phyloP scores from a whole-genome alignment of 2,329 filamentous ascomycete species.

The Ascocoryne sarcoides region DNA sequence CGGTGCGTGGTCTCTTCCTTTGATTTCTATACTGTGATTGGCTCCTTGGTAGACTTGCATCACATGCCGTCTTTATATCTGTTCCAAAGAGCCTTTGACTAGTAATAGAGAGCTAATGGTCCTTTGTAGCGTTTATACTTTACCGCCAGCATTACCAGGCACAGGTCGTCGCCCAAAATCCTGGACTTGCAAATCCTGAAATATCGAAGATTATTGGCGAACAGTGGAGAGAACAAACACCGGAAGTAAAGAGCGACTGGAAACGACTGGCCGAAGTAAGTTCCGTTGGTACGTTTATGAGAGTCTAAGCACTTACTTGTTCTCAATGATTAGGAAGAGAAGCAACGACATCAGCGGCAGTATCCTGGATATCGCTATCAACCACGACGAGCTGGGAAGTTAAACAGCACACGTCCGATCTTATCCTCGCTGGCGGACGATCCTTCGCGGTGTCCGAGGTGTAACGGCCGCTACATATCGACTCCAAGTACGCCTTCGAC shows the following conservation, averaged over 20 bases:
- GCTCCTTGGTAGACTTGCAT: slow-evolving; percentile 7
- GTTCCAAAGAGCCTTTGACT: slow-evolving; percentile 16
- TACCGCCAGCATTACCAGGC: slow-evolving; percentile 92
- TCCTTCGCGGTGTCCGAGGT: slow-evolving; percentile 57
- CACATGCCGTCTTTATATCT: slow-evolving; percentile 17
- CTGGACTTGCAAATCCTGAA: slow-evolving; percentile 51
- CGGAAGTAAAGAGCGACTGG: slow-evolving; percentile 75
- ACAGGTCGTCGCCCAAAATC: slow-evolving; percentile 69
- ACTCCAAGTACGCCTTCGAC: slow-evolving; percentile 27
- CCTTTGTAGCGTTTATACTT: slow-evolving; percentile 78
- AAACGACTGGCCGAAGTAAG: slow-evolving; percentile 73
- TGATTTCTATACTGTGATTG: slow-evolving; percentile 15
- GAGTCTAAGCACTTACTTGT: slow-evolving; percentile 1
- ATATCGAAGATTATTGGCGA: slow-evolving; percentile 21
- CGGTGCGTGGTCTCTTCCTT: slow-evolving; percentile 41
- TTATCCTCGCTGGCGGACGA: slow-evolving; percentile 35
- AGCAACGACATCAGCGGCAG: slow-evolving; percentile 75
- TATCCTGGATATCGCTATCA: slow-evolving; percentile 95
- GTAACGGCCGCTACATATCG: slow-evolving; percentile 45
- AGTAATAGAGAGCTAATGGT: slow-evolving; percentile 24
- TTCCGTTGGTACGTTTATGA: slow-evolving; percentile 4
- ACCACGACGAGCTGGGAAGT: slow-evolving; percentile 39
- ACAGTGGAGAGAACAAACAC: slow-evolving; percentile 74
- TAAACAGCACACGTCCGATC: slow-evolving; percentile 15
- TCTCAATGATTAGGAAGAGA: slow-evolving; percentile 58